Evolutionary conservation across 768 basidiomycete species (phyloP).

Genomic region (Dictyophora rubrovolvata): DNA sequence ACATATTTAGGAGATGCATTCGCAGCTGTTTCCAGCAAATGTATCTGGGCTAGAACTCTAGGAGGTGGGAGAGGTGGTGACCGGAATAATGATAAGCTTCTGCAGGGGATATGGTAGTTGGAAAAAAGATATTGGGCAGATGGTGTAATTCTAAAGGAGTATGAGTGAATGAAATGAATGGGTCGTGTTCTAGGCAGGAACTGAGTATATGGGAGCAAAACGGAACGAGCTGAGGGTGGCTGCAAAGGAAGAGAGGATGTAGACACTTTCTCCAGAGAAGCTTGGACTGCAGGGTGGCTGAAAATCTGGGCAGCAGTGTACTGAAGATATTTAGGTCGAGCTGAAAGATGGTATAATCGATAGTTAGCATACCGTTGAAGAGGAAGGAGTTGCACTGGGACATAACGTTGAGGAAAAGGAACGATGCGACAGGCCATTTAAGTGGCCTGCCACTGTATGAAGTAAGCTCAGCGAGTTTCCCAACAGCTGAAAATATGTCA

Average conservation of each 20-base stretch:
- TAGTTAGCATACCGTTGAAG: not conserved
- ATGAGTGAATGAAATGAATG: slow-evolving; percentile 1
- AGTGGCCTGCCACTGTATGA: not conserved
- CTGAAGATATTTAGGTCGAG: not conserved
- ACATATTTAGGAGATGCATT: slow-evolving; percentile 65
- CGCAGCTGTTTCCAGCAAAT: slow-evolving; percentile 51
- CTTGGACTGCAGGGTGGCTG: not conserved
- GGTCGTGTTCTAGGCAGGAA: not conserved
- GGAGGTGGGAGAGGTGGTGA: not conserved
- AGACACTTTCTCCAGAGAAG: not conserved
- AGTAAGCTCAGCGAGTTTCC: slow-evolving; percentile 3
- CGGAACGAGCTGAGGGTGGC: slow-evolving; percentile 1
- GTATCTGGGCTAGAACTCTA: slow-evolving; percentile 4
- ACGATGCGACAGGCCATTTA: not conserved
- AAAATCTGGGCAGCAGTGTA: slow-evolving; percentile 1
- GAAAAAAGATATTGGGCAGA: not conserved
- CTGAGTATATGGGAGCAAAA: not conserved
- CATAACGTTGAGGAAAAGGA: not conserved
- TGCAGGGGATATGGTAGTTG: not conserved
- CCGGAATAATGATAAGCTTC: slow-evolving; percentile 2
- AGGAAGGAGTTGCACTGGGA: not conserved
- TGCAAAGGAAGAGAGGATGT: slow-evolving; percentile 1
- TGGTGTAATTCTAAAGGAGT: not conserved
- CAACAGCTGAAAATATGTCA: not conserved
- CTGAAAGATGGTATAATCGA: not conserved